Percentiles rank a stretch among this genome's conserved stretches.
Evolutionary conservation across 1,139 yeast species (phyloP).

Genomic region (Zhuliangozyma blackwelliae): DNA sequence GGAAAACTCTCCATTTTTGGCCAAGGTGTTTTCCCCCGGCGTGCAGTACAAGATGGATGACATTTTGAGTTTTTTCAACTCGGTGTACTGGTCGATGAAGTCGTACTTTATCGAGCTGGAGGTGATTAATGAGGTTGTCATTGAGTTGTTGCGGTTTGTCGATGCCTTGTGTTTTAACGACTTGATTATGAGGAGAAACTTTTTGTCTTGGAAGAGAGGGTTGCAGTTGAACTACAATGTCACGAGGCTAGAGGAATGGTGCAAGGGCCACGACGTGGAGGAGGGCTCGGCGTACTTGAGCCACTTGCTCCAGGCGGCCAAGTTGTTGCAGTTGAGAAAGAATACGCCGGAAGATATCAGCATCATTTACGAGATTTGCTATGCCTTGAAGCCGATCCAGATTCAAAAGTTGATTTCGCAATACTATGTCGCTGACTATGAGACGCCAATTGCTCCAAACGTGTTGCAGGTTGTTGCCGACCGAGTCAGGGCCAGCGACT

Average conservation of each 20-base stretch:
- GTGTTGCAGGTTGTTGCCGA: constrained; percentile 83
- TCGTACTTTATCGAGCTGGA: constrained; percentile 83
- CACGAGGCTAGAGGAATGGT: constrained; percentile 97
- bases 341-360: constrained; percentile 87
- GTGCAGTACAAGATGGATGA: constrained; percentile 93
- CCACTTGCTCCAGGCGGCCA: constrained; percentile 91
- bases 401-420: constrained; percentile 88
- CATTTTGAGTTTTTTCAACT: constrained; percentile 81
- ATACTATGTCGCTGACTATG: constrained; percentile 92
- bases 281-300: constrained; percentile 87
- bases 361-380: constrained; percentile 91
- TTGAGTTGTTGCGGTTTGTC: constrained; percentile 79
- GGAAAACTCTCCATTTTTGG: constrained; percentile 78
- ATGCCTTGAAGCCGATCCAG: constrained; percentile 90
- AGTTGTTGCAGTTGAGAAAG: constrained; percentile 86
- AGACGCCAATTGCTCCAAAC: constrained; percentile 84
- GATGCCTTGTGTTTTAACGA: constrained; percentile 97
- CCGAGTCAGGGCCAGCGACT: constrained; percentile 65
- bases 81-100: constrained; percentile 91
- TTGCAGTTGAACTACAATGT: constrained; percentile 94
- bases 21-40: constrained; percentile 73
- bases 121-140: constrained; percentile 80
- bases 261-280: constrained; percentile 88
- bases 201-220: constrained; percentile 97
- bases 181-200: constrained; percentile 89